A percentile compares a stretch with the other conserved stretches of the same genome.
Conservation (phyloP, 2,329 filamentous ascomycete species). For the Beauveria pseudobassiana region DNA sequence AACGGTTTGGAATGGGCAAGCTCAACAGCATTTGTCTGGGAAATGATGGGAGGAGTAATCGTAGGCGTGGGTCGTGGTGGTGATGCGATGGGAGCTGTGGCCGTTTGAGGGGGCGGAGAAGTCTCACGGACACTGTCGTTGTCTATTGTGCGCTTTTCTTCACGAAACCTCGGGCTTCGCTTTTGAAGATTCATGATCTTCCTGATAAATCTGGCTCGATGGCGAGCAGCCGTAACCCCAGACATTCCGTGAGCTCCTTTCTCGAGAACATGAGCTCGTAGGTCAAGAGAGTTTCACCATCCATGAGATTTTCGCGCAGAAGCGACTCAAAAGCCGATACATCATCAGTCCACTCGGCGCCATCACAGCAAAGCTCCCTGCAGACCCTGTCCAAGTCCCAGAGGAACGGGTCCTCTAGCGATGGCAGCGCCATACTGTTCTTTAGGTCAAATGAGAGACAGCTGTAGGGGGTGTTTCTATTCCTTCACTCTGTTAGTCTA, state of each 20-base stretch:
- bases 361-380: slow-evolving; percentile 51
- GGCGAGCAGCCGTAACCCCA: slow-evolving; percentile 51
- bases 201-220: slow-evolving; percentile 48
- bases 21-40: neutral
- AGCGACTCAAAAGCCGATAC: slow-evolving; percentile 41
- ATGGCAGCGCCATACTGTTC: slow-evolving; percentile 18
- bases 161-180: slow-evolving; percentile 41
- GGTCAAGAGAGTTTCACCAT: slow-evolving; percentile 57
- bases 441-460: neutral
- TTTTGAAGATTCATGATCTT: slow-evolving; percentile 50
- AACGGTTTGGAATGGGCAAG: neutral
- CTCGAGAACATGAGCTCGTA: slow-evolving; percentile 43
- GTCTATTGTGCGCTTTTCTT: neutral
- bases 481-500: neutral
- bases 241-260: slow-evolving; percentile 41
- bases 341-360: slow-evolving; percentile 44
- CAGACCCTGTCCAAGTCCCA: slow-evolving; percentile 67
- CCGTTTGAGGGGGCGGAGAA: neutral
- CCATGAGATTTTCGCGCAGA: slow-evolving; percentile 55
- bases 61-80: neutral
- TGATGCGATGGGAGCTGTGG: neutral
- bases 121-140: neutral
- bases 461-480: neutral
- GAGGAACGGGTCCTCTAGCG: slow-evolving; percentile 56
- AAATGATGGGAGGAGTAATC: neutral